Percentiles rank a stretch among this genome's conserved stretches.
Conservation (phyloP, 2,329 filamentous ascomycete genomes). For the Bipolaris gigantea region DNA sequence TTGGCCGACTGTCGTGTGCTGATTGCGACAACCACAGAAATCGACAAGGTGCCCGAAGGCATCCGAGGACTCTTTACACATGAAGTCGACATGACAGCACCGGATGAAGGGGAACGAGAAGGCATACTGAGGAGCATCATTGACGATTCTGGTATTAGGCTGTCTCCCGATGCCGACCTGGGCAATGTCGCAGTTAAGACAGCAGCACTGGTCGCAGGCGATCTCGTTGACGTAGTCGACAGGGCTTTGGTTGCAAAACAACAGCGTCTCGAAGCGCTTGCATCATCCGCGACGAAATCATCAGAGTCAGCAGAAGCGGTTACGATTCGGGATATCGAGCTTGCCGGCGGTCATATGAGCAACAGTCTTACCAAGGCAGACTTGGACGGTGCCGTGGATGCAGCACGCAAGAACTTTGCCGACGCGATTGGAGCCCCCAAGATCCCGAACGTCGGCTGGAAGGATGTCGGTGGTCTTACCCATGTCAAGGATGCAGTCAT, state of each 20-base stretch:
- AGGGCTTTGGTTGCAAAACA: constrained; percentile 78
- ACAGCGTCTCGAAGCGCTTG: constrained; percentile 73
- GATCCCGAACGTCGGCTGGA: constrained; percentile 96
- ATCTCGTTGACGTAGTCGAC: constrained; percentile 92
- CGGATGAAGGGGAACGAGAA: constrained; percentile 89
- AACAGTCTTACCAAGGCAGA: constrained; percentile 79
- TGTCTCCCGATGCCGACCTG: constrained; percentile 83
- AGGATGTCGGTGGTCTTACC: constrained; percentile 88
- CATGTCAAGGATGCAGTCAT: constrained; percentile 97
- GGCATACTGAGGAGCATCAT: constrained; percentile 80
- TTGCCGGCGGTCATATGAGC: constrained; percentile 80
- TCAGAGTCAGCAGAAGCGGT: constrained; percentile 47
- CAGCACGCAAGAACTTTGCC: constrained; percentile 95
- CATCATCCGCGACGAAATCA: constrained; percentile 50
- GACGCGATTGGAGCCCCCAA: constrained; percentile 97
- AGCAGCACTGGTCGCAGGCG: constrained; percentile 89
- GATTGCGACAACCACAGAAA: constrained; percentile 90
- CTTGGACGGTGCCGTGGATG: constrained; percentile 91
- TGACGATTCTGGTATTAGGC: constrained; percentile 71
- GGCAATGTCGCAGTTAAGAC: constrained; percentile 89
- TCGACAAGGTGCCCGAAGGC: constrained; percentile 90
- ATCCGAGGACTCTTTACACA: constrained; percentile 92
- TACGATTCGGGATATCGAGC: constrained; percentile 78
- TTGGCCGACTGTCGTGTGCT: constrained; percentile 78
- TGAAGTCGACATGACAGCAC: constrained; percentile 89